phyloP scores from a whole-genome alignment of 331 rosid genomes.

The Rhamnella rubrinervis region DNA sequence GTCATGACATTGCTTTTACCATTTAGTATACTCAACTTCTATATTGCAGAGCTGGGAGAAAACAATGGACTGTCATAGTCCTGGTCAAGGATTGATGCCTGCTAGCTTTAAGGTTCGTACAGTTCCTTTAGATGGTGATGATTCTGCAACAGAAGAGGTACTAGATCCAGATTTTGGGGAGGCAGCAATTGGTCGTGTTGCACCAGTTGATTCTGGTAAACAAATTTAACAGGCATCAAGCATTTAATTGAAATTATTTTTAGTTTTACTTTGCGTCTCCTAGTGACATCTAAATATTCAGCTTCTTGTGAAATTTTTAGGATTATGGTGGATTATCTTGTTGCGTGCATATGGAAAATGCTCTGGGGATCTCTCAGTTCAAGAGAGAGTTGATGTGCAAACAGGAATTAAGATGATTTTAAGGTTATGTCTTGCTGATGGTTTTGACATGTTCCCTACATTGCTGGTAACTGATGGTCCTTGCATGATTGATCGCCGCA shows the following conservation, averaged over 20 bases:
- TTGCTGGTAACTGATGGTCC: conserved; percentile 80
- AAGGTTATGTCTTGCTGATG: conserved; percentile 81
- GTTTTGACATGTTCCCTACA: conserved; percentile 93
- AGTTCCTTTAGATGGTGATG: conserved; percentile 82
- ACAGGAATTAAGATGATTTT: conserved; percentile 88
- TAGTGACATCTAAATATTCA: conserved; percentile 23
- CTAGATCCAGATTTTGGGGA: conserved; percentile 95
- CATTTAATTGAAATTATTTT: not conserved
- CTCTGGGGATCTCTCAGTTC: conserved; percentile 76
- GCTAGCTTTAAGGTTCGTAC: conserved; percentile 89
- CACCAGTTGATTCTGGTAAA: conserved; percentile 89
- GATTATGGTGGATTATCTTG: conserved; percentile 90
- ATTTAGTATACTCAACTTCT: conserved; percentile 10
- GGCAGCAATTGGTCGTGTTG: conserved; percentile 95
- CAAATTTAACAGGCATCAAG: conserved; percentile 6
- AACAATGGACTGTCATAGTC: conserved; percentile 91
- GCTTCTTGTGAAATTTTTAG: conserved; percentile 32
- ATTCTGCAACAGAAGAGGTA: conserved; percentile 75
- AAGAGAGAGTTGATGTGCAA: conserved; percentile 91
- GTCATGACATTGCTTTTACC: not conserved
- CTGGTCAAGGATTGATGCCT: conserved; percentile 95
- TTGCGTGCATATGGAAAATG: conserved; percentile 85
- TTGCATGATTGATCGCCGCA: conserved; percentile 92
- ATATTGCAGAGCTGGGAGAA: conserved; percentile 89
- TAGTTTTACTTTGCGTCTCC: conserved; percentile 9